Conservation (phyloP, 2,329 filamentous ascomycete genomes). For the Thelonectria rubi region DNA sequence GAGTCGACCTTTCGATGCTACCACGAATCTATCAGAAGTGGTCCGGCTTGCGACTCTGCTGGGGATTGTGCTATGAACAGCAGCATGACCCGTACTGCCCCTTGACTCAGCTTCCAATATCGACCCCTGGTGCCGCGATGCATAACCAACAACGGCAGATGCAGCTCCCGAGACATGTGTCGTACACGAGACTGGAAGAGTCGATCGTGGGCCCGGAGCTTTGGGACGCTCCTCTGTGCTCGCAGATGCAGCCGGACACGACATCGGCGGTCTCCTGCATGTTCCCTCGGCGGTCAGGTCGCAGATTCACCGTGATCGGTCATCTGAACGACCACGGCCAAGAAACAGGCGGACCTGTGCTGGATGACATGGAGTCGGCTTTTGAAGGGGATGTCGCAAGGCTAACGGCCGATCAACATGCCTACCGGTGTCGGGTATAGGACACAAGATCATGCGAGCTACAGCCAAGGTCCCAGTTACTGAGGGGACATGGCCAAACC, state of each 20-base stretch:
- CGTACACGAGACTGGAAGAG: conserved; percentile 22
- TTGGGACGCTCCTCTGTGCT: conserved; percentile 38
- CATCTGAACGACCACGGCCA: conserved; percentile 8
- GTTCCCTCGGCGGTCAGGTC: conserved; percentile 24
- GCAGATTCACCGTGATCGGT: conserved; percentile 18
- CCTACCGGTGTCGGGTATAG: conserved; percentile 15
- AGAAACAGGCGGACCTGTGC: conserved; percentile 14
- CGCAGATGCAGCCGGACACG: conserved; percentile 31
- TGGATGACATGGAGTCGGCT: conserved; percentile 20
- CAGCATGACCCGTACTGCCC: background rate
- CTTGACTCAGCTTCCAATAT: conserved; percentile 14
- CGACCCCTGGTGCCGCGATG: conserved; percentile 23
- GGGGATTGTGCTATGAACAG: conserved; percentile 1
- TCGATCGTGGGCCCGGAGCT: conserved; percentile 34
- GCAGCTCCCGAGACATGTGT: conserved; percentile 35
- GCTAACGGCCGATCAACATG: conserved; percentile 24
- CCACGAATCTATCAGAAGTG: conserved; percentile 22
- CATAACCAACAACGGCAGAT: conserved; percentile 30
- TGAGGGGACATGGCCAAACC: conserved; percentile 10
- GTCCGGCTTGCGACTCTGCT: conserved; percentile 17
- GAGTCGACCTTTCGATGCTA: conserved; percentile 15
- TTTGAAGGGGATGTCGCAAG: conserved; percentile 12
- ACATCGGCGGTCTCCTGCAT: conserved; percentile 31
- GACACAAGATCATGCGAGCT: conserved; percentile 22
- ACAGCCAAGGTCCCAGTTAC: conserved; percentile 24